Evolutionary conservation across 495 filamentous ascomycete genomes (phyloP).

Genomic region (Antarctomyces pellizariae): DNA sequence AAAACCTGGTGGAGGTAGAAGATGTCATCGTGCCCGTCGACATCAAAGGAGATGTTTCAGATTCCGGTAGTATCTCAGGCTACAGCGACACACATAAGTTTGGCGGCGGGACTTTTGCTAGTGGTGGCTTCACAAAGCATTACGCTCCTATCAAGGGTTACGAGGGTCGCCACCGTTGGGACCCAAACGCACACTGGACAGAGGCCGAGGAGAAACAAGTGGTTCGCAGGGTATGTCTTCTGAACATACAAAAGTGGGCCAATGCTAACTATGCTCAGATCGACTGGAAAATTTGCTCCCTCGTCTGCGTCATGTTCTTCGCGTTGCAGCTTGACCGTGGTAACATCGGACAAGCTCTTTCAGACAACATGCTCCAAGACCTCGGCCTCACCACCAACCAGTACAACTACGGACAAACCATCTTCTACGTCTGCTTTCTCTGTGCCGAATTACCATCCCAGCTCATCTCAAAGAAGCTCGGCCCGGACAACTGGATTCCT

Average conservation of each 20-base stretch:
- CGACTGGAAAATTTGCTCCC: slow-evolving; percentile 8
- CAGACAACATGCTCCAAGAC: slow-evolving; percentile 43
- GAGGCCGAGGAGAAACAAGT: slow-evolving; percentile 40
- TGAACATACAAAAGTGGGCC: slow-evolving; percentile 16
- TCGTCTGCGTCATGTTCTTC: slow-evolving; percentile 58
- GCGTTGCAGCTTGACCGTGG: slow-evolving; percentile 60
- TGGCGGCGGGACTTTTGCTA: too few relatives aligned
- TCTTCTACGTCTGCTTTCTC: slow-evolving; percentile 43
- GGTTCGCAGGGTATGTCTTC: slow-evolving; percentile 29
- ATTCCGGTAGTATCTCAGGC: too few relatives aligned
- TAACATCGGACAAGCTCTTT: slow-evolving; percentile 47
- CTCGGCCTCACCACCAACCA: slow-evolving; percentile 39
- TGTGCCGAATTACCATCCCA: slow-evolving; percentile 52
- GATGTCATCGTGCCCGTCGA: too few relatives aligned
- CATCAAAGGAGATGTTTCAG: too few relatives aligned
- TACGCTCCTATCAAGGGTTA: slow-evolving; percentile 37
- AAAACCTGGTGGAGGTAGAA: too few relatives aligned
- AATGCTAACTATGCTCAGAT: slow-evolving; percentile 23
- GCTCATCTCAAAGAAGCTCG: slow-evolving; percentile 45
- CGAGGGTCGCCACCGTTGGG: slow-evolving; percentile 47
- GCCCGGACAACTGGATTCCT: slow-evolving; percentile 72
- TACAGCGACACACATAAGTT: too few relatives aligned
- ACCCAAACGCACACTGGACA: slow-evolving; percentile 45
- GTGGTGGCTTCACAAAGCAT: too few relatives aligned
- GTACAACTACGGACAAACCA: slow-evolving; percentile 57